Percentiles rank a stretch among this genome's conserved stretches.
phyloP scores from a whole-genome alignment of 2,329 filamentous ascomycete genomes.

The Monilinia fructicola region DNA sequence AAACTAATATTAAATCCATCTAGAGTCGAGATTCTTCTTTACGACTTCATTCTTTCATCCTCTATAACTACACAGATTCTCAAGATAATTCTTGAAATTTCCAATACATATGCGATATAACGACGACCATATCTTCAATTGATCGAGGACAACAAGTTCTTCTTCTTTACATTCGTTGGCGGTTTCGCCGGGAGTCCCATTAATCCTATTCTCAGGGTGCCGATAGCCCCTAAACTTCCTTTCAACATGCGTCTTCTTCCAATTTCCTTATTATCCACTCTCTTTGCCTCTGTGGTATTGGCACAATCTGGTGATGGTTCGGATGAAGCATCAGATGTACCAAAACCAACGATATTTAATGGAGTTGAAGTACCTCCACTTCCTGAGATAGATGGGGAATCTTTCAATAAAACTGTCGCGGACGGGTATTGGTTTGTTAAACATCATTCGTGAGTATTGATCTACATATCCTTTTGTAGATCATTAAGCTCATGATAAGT shows the following conservation, averaged over 20 bases:
- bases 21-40: conserved; percentile 20
- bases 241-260: conserved; percentile 39
- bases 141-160: conserved; percentile 3
- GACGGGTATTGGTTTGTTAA: conserved; percentile 42
- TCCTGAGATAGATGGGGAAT: conserved; percentile 48
- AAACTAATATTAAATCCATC: too few relatives aligned
- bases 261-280: conserved; percentile 33
- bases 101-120: not conserved
- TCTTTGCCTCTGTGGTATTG: conserved; percentile 35
- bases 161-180: conserved; percentile 27
- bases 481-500: conserved; percentile 1
- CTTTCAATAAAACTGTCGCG: conserved; percentile 42
- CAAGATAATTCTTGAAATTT: conserved; percentile 3
- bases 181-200: conserved; percentile 30
- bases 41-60: conserved; percentile 20
- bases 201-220: conserved; percentile 30
- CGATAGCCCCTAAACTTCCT: conserved; percentile 24
- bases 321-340: conserved; percentile 35
- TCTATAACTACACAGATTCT: not conserved
- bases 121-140: conserved; percentile 1
- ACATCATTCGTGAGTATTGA: conserved; percentile 38
- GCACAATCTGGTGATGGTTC: conserved; percentile 28
- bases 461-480: not conserved
- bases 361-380: conserved; percentile 51
- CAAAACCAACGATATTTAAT: conserved; percentile 49